Percentiles rank a stretch among this genome's conserved stretches.
Evolutionary conservation across 192 early-diverging fungal genomes (phyloP).

Genomic region (Entomortierella chlamydospora): DNA sequence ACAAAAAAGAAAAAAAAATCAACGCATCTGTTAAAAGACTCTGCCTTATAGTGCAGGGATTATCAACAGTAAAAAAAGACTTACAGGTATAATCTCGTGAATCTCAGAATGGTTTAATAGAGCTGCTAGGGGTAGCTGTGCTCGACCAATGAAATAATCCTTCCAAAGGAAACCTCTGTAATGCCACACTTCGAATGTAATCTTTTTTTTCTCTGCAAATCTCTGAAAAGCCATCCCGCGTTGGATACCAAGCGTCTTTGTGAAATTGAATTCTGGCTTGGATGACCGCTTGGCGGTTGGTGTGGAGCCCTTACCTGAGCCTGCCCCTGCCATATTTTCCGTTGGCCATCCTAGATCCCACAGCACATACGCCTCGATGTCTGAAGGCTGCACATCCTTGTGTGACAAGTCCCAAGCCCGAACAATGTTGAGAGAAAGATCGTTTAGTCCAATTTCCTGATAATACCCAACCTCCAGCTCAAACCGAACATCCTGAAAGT

Average conservation of each 20-base stretch:
- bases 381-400: slow-evolving; percentile 61
- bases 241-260: slow-evolving; percentile 67
- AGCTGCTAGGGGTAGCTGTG: slow-evolving; percentile 61
- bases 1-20: background rate
- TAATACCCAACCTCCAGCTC: slow-evolving; percentile 58
- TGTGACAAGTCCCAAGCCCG: slow-evolving; percentile 66
- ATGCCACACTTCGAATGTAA: slow-evolving; percentile 76
- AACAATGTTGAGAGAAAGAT: slow-evolving; percentile 72
- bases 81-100: slow-evolving; percentile 74
- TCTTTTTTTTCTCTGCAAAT: slow-evolving; percentile 76
- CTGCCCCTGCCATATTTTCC: slow-evolving; percentile 60
- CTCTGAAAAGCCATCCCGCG: slow-evolving; percentile 69
- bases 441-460: slow-evolving; percentile 70
- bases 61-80: too few relatives aligned
- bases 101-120: slow-evolving; percentile 75
- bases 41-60: too few relatives aligned
- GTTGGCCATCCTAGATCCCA: slow-evolving; percentile 86
- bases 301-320: slow-evolving; percentile 75
- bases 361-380: slow-evolving; percentile 73
- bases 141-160: slow-evolving; percentile 71
- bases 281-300: slow-evolving; percentile 54
- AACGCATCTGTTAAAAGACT: too few relatives aligned
- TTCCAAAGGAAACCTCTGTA: slow-evolving; percentile 67
- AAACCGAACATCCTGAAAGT: slow-evolving; percentile 69
- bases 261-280: slow-evolving; percentile 66